A percentile compares a stretch with the other conserved stretches of the same genome.
Evolutionary conservation across 2,329 filamentous ascomycete genomes (phyloP).

Genomic region (Paecilomyces dactylethromorphus): DNA sequence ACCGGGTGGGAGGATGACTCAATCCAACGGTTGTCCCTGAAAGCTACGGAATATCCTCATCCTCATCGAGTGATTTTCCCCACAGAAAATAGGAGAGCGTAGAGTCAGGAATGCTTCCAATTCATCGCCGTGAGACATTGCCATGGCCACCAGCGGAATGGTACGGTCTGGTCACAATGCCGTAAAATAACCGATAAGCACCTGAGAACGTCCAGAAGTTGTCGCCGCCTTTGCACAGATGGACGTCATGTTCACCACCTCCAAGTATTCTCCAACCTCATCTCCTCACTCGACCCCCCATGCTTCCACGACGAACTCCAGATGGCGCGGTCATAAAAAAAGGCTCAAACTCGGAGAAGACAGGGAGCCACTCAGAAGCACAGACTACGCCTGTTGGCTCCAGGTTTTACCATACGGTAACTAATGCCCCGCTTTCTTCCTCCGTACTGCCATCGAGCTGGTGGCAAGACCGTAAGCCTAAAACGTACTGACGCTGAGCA

Average conservation of each 20-base stretch:
- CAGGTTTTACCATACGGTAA: not conserved
- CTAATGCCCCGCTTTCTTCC: not conserved
- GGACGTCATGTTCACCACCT: not conserved
- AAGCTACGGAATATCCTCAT: not conserved
- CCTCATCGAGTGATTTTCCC: not conserved
- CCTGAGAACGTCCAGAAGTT: not conserved
- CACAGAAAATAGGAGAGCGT: not conserved
- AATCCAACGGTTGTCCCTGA: not conserved
- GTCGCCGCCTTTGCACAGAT: not conserved
- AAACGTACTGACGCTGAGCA: not conserved
- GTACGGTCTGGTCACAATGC: conserved; percentile 2
- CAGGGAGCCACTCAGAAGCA: not conserved
- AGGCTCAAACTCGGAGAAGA: not conserved
- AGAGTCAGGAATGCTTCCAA: not conserved
- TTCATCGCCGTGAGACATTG: not conserved
- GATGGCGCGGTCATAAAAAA: not conserved
- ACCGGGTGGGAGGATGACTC: not conserved
- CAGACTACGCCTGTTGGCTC: not conserved
- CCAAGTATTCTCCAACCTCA: not conserved
- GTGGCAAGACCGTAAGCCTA: not conserved
- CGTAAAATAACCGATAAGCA: too few relatives aligned
- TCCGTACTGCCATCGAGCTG: not conserved
- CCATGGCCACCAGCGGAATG: not conserved
- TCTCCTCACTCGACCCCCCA: not conserved
- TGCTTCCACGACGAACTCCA: not conserved